Evolutionary conservation across 73 alveolate species (phyloP).

Genomic region (Diophrys appendiculata): DNA sequence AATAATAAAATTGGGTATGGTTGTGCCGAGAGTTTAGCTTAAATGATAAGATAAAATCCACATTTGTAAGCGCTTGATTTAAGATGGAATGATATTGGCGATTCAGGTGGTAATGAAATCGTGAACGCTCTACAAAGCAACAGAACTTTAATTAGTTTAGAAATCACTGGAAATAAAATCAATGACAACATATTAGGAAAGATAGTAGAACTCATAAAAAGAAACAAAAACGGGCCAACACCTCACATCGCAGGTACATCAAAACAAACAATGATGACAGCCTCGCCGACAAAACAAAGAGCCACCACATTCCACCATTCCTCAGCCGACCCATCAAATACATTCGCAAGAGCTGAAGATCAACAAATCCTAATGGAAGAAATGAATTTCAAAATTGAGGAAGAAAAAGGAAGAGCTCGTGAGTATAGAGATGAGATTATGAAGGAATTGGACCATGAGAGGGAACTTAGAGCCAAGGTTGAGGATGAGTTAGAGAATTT

Average conservation of each 20-base stretch:
- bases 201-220: constrained; percentile 43
- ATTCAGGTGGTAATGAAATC: constrained; percentile 48
- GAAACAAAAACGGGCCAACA: constrained; percentile 21
- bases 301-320: neutral
- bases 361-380: neutral
- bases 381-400: constrained; percentile 18
- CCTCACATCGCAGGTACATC: neutral
- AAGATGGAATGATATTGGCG: constrained; percentile 66
- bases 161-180: constrained; percentile 62
- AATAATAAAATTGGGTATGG: constrained; percentile 64
- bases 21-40: constrained; percentile 30
- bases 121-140: constrained; percentile 28
- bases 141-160: constrained; percentile 18
- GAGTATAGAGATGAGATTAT: constrained; percentile 45
- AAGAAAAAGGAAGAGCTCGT: constrained; percentile 23
- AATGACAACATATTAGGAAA: constrained; percentile 40
- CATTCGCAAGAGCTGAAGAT: constrained; percentile 2
- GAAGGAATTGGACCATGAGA: constrained; percentile 59
- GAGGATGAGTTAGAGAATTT: constrained; percentile 47
- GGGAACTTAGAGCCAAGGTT: constrained; percentile 19
- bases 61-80: constrained; percentile 40
- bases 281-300: neutral
- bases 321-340: neutral
- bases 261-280: neutral
- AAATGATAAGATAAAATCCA: constrained; percentile 27